Evolutionary conservation across 2,329 filamentous ascomycete species (phyloP), one percentile per base, ranked within the genome.

Genomic region (Trichoderma brevicompactum): DNA sequence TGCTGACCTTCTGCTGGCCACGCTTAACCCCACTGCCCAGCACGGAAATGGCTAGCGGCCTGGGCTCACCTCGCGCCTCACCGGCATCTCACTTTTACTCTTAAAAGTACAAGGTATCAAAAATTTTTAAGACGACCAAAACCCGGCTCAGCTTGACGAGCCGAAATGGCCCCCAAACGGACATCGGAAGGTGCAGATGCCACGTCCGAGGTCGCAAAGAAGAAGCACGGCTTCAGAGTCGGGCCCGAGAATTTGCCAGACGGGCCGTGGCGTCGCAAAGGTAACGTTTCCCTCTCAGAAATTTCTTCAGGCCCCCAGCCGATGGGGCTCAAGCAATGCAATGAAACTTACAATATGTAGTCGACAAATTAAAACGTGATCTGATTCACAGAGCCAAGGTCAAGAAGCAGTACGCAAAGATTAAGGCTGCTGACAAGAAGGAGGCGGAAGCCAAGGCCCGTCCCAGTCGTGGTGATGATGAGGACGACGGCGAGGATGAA

Each of bases 371-470:
- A 74, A 98, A 98, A 79, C 85, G 90, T 69, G 87, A 91, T 70
- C 81, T 97, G 64, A 97, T 98, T 72, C 87, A 93, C 77, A 96
- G 95, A 77, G 93, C 94, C 67, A 97, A 97, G 78, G 84, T 97
- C 68, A 95, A 94, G 79, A 96, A 97, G 78, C 87, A 91, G 48
- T 97, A 97, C 75, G 91, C 90, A 68, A 97, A 97, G 78, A 82
- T 97, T 69, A 94, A 94, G 78, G 88, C 76, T 5, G 73, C 23
- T 28, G 76, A 81, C 59, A 76, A 79, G 66, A 69, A 76, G 54
- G 67, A 70, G 38, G 62, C 64, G 32, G 54, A 66, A 40, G 49
- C 66, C 46, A 65, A 76, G 41, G 68, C 73, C 55, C 66, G 7
- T 6, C 38, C 64, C 64, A 63, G 36, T 8, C 40, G 56, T 32